Evolutionary conservation across 108 stramenopile species (phyloP).

Genomic region (Conticribra guillardii): DNA sequence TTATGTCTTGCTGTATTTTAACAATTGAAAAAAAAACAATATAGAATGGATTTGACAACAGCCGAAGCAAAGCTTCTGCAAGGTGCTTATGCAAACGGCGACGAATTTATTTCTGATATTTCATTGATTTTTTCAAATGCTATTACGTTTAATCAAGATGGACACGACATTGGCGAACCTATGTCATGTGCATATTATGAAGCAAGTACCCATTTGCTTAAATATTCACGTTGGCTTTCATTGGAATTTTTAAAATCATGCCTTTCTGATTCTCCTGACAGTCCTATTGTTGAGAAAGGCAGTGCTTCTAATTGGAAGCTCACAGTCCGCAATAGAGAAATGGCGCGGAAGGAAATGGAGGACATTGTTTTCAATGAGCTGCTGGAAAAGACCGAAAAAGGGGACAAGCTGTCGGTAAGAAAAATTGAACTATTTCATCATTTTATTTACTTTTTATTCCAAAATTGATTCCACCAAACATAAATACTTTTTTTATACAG

Average conservation of each 20-base stretch:
- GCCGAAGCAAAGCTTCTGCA: constrained; percentile 78
- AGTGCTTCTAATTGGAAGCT: constrained; percentile 73
- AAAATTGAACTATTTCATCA: no score
- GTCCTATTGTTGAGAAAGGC: constrained; percentile 54
- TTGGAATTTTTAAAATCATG: constrained; percentile 66
- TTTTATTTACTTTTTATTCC: neutral
- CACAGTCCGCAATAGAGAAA: constrained; percentile 64
- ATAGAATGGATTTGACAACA: constrained; percentile 92
- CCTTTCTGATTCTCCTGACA: constrained; percentile 51
- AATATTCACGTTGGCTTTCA: constrained; percentile 85
- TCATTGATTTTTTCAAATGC: constrained; percentile 86
- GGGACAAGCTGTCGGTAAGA: constrained; percentile 50
- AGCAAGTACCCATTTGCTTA: constrained; percentile 82
- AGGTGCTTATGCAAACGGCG: constrained; percentile 63
- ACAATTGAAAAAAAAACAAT: no score
- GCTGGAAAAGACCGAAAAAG: constrained; percentile 75
- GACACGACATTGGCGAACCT: constrained; percentile 82
- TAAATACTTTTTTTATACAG: neutral
- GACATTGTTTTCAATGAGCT: constrained; percentile 70
- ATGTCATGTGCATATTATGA: constrained; percentile 88
- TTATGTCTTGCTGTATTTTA: no score
- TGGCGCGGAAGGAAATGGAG: constrained; percentile 83
- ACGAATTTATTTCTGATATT: constrained; percentile 83
- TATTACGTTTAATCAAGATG: constrained; percentile 81
- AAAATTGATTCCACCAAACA: neutral